phyloP scores from a whole-genome alignment of 352 stramenopile species.

The Albugo laibachii region DNA sequence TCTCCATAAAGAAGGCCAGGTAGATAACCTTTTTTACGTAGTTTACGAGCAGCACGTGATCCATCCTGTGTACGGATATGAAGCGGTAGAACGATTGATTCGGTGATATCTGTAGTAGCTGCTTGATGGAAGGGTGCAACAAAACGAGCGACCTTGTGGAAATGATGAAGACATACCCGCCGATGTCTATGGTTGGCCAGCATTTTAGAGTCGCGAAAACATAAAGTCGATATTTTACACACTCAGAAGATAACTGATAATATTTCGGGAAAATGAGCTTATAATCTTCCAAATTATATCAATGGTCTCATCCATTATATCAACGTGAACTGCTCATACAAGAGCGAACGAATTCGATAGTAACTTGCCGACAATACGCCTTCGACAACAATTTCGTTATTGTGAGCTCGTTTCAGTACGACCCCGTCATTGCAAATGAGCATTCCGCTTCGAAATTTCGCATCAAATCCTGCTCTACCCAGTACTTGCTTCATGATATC shows the following conservation, averaged over 20 bases:
- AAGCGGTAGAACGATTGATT: conserved; percentile 18
- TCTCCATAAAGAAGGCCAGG: conserved; percentile 74
- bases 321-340: conserved; percentile 81
- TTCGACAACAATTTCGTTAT: conserved; percentile 80
- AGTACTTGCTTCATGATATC: conserved; percentile 80
- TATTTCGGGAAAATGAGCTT: too few relatives aligned
- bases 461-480: conserved; percentile 69
- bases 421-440: conserved; percentile 77
- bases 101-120: background rate
- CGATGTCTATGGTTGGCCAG: too few relatives aligned
- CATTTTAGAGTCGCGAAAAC: too few relatives aligned
- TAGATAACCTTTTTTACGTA: conserved; percentile 63
- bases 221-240: conserved; percentile 1
- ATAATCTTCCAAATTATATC: too few relatives aligned
- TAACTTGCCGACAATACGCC: conserved; percentile 69
- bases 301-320: conserved; percentile 13
- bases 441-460: conserved; percentile 79
- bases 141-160: background rate
- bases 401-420: conserved; percentile 65
- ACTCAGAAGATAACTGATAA: background rate
- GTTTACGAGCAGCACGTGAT: conserved; percentile 49
- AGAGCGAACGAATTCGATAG: conserved; percentile 67
- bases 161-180: background rate
- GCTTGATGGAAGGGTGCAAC: background rate
- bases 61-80: conserved; percentile 38